These are phyloP conservation scores for Pisolithus microcarpus DNA, from an alignment of 768 basidiomycete genomes.

Conservation along the genomic window DNA sequence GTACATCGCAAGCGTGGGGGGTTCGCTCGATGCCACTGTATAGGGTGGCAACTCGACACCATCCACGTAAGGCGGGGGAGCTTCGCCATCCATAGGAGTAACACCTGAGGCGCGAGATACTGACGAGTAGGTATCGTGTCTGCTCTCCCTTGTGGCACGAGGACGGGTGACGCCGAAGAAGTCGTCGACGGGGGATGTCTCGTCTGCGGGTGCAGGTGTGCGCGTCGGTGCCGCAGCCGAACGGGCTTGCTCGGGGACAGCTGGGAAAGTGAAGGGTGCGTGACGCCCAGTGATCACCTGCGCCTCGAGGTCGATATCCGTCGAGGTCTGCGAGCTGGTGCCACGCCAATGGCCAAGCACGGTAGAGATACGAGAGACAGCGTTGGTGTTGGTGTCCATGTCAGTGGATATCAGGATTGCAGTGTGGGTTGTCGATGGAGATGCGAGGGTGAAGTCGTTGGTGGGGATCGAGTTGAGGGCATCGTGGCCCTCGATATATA, in stretches of 20 bases:
- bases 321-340: background rate
- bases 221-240: conserved; percentile 1
- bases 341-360: conserved; percentile 13
- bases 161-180: conserved; percentile 26
- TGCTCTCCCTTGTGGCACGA: conserved; percentile 25
- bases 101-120: background rate
- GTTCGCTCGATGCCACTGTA: conserved; percentile 26
- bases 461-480: background rate
- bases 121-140: conserved; percentile 21
- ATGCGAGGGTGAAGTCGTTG: background rate
- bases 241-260: conserved; percentile 3
- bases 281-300: conserved; percentile 9
- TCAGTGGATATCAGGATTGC: background rate
- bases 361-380: conserved; percentile 1
- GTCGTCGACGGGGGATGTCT: conserved; percentile 13
- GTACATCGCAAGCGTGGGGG: conserved; percentile 38
- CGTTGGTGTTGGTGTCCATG: conserved; percentile 4
- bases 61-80: conserved; percentile 27
- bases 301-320: conserved; percentile 13
- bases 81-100: conserved; percentile 13
- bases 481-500: conserved; percentile 7
- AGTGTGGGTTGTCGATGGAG: background rate
- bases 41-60: conserved; percentile 29
- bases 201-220: conserved; percentile 1
- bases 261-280: conserved; percentile 4